Evolutionary conservation across 1,284 basidiomycete genomes (phyloP), one percentile per base, ranked within the genome.

Genomic region (Ustilago trichophora): DNA sequence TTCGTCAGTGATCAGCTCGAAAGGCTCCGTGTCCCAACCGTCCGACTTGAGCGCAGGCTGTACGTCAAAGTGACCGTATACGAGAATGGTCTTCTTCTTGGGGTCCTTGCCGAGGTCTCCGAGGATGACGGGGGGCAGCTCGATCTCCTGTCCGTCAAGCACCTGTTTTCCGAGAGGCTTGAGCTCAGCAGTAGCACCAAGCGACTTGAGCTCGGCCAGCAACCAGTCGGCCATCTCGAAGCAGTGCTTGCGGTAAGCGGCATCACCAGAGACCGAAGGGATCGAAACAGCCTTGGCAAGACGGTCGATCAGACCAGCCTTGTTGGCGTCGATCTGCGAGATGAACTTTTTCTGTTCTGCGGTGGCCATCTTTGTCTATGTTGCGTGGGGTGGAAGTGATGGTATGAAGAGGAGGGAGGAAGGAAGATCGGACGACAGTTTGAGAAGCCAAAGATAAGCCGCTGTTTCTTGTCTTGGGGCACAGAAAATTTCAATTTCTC

Each of bases 61-160:
- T n/a, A 83, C 83, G 38, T 83, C 82, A 69, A 77, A 81, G 76
- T 83, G 82, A 38, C 93, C 93, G 80, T 97, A 97, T 63, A 97
- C 86, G 57, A 87, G 85, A 9, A 97, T 88, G 0, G 92, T 97
- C 87, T 91, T 94, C 72, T 80, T 80, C 87, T 94, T 94, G 73
- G 87, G 87, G 82, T 95, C 91, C 49, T 89, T 85, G 12, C 93
- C 93, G 33, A 76, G 72, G 41, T 77, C 50, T 6, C 91, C 94
- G 35, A 98, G 86, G 77, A 98, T 87, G 6, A 89, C 92, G 8
- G 93, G 93, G 0, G 95, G 95, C 3, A 98, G 86, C 38, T 87
- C 85, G 38, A 87, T 77, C 34, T 94, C 85, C 69, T 88, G 85
- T 73, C 92, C 92, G 50, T 94, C 91, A 79, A 96, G 86, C 10